Evolutionary conservation across 768 basidiomycete genomes (phyloP).

Genomic region (Lentinula sp.): DNA sequence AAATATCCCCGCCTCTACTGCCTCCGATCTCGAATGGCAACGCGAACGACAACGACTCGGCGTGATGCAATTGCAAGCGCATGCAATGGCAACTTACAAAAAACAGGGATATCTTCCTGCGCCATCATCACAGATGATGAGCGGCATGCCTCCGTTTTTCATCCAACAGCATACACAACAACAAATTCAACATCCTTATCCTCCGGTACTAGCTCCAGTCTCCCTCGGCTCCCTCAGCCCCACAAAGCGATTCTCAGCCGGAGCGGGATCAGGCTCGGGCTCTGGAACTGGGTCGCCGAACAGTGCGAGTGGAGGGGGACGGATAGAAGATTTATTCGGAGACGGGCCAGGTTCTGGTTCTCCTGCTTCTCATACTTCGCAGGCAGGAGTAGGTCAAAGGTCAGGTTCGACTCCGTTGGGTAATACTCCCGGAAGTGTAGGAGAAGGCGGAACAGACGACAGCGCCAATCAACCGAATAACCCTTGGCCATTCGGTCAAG

Average conservation of each 20-base stretch:
- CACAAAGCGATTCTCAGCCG: background rate
- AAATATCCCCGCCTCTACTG: background rate
- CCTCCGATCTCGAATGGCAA: background rate
- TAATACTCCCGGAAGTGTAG: background rate
- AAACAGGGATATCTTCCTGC: background rate
- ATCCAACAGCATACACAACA: background rate
- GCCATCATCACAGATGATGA: background rate
- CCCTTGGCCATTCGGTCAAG: constrained; percentile 8
- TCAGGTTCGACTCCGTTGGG: background rate
- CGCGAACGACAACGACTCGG: background rate
- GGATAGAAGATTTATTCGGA: constrained; percentile 4
- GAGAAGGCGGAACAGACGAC: constrained; percentile 11
- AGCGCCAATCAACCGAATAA: constrained; percentile 16
- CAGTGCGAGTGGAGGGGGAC: background rate
- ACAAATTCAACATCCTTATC: background rate
- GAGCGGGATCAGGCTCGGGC: background rate
- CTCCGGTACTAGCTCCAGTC: background rate
- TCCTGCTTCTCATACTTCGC: background rate
- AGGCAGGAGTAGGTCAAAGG: background rate
- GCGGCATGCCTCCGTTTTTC: background rate
- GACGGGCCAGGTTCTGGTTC: constrained; percentile 4
- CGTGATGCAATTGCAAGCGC: background rate
- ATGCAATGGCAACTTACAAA: background rate
- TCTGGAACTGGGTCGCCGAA: background rate
- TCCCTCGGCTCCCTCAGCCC: background rate